Evolutionary conservation across 495 filamentous ascomycete species (phyloP).

Genomic region (Penicillium parvum): DNA sequence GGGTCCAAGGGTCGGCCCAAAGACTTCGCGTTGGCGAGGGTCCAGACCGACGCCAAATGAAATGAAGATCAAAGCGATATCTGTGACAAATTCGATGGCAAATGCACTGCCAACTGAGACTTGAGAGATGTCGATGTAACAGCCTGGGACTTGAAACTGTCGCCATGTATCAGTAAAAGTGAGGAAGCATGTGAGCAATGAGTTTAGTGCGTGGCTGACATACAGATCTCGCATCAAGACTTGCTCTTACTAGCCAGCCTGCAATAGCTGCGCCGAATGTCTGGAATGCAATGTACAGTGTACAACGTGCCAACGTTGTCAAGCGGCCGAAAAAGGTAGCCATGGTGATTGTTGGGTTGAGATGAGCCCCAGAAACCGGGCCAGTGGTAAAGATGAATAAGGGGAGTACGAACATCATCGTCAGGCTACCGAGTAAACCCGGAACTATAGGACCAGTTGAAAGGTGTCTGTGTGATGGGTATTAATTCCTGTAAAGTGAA

Average conservation of each 20-base stretch:
- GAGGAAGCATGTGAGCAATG: too few relatives aligned
- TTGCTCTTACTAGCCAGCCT: slow-evolving; percentile 13
- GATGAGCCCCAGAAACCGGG: slow-evolving; percentile 38
- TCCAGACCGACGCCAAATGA: slow-evolving; percentile 50
- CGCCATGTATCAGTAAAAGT: too few relatives aligned
- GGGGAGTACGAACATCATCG: slow-evolving; percentile 33
- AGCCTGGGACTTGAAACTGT: background rate
- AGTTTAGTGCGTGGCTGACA: too few relatives aligned
- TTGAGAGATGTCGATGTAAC: background rate
- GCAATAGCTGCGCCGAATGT: slow-evolving; percentile 30
- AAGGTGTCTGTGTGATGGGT: too few relatives aligned
- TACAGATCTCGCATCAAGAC: too few relatives aligned
- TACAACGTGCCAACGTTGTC: slow-evolving; percentile 31
- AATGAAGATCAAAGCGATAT: slow-evolving; percentile 31
- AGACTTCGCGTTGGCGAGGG: too few relatives aligned
- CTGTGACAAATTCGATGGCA: slow-evolving; percentile 31
- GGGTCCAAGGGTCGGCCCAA: too few relatives aligned
- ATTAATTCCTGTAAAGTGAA: too few relatives aligned
- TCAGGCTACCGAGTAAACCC: slow-evolving; percentile 25
- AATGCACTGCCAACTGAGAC: background rate
- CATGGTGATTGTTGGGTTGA: slow-evolving; percentile 44
- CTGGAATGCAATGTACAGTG: slow-evolving; percentile 36
- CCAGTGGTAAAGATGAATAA: slow-evolving; percentile 41
- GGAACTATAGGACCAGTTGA: slow-evolving; percentile 5
- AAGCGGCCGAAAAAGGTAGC: slow-evolving; percentile 40